Percentiles rank a stretch among this genome's conserved stretches.
Evolutionary conservation across 371 early-diverging fungal species (phyloP).

Genomic region (Circinella minor): DNA sequence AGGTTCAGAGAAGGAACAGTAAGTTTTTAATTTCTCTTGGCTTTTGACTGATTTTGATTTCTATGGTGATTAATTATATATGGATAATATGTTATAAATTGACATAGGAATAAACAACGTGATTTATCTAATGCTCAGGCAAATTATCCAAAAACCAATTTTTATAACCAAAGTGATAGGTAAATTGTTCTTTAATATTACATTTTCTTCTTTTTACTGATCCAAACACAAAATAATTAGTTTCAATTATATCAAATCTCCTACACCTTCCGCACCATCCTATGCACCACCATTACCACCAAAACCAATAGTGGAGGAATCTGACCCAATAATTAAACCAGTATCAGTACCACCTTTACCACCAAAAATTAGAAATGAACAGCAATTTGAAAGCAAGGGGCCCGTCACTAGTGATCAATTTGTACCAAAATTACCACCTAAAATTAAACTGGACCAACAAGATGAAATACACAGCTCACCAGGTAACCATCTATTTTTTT

Average conservation of each 20-base stretch:
- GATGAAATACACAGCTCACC: background rate
- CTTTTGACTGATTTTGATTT: too few relatives aligned
- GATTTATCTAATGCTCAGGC: background rate
- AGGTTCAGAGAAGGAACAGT: background rate
- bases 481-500: background rate
- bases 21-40: background rate
- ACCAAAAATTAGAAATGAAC: conserved; percentile 12
- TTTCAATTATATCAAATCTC: conserved; percentile 20
- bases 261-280: conserved; percentile 5
- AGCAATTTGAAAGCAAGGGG: background rate
- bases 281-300: conserved; percentile 17
- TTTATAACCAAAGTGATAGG: conserved; percentile 44
- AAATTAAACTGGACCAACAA: conserved; percentile 25
- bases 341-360: conserved; percentile 12
- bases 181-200: conserved; percentile 9
- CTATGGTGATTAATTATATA: background rate
- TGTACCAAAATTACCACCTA: conserved; percentile 30
- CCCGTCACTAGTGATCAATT: background rate
- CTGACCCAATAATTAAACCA: background rate
- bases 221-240: conserved; percentile 9
- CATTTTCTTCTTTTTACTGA: background rate
- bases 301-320: conserved; percentile 11
- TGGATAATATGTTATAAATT: background rate
- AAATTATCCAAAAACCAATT: conserved; percentile 29
- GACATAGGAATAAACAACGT: background rate